Evolutionary conservation across 129 eudicot genomes (phyloP).

Genomic region (Lactuca saligna): DNA sequence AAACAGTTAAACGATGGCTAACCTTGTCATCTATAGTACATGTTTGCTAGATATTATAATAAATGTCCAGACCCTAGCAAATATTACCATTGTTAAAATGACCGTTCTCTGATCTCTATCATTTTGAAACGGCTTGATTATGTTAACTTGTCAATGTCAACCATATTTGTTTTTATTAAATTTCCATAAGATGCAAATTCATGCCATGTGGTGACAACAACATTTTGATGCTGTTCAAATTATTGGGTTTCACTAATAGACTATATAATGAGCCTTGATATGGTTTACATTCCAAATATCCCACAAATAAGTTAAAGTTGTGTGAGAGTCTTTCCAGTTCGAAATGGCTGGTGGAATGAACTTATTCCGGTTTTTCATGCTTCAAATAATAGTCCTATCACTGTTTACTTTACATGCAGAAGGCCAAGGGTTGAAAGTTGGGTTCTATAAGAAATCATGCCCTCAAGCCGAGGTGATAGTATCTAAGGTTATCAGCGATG

Average conservation of each 20-base stretch:
- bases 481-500: slow-evolving; percentile 24
- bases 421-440: slow-evolving; percentile 49
- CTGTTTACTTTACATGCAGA: slow-evolving; percentile 19
- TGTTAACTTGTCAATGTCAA: background rate
- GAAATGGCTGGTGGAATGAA: slow-evolving; percentile 21
- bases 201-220: slow-evolving; percentile 1
- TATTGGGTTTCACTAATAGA: background rate
- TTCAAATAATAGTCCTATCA: slow-evolving; percentile 17
- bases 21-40: background rate
- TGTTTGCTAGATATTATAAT: background rate
- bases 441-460: slow-evolving; percentile 56
- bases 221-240: background rate
- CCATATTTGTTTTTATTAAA: too few species aligned
- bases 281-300: slow-evolving; percentile 11
- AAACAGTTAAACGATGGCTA: background rate
- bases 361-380: slow-evolving; percentile 11
- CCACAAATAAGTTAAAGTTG: slow-evolving; percentile 12
- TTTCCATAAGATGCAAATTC: slow-evolving; percentile 12
- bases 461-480: slow-evolving; percentile 50
- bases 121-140: background rate
- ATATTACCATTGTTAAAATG: background rate
- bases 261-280: slow-evolving; percentile 16
- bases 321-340: background rate
- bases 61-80: too few species aligned
- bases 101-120: background rate